Evolutionary conservation across 768 basidiomycete genomes (phyloP).

Genomic region (Boletus insuetus): DNA sequence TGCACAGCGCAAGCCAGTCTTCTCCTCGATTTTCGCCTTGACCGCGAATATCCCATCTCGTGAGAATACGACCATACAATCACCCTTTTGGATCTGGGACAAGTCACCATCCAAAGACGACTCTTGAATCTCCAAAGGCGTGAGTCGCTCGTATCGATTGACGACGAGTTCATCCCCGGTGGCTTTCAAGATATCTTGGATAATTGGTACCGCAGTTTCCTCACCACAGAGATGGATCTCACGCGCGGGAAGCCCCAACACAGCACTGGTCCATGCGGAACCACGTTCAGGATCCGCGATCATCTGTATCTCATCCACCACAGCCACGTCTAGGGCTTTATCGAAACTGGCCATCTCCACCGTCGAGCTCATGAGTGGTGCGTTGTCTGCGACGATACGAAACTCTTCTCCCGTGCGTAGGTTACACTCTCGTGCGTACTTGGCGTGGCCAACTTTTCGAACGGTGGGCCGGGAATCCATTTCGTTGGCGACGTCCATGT

Average conservation of each 20-base stretch:
- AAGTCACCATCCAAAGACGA: constrained; percentile 61
- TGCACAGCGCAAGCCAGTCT: constrained; percentile 78
- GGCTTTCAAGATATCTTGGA: constrained; percentile 61
- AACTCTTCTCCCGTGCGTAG: constrained; percentile 91
- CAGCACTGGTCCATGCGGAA: constrained; percentile 75
- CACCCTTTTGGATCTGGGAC: constrained; percentile 66
- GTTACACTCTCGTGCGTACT: constrained; percentile 69
- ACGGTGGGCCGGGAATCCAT: constrained; percentile 23
- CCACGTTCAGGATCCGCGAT: constrained; percentile 79
- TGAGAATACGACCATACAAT: constrained; percentile 89
- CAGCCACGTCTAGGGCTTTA: constrained; percentile 66
- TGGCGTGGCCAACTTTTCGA: constrained; percentile 40
- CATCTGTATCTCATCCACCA: constrained; percentile 98
- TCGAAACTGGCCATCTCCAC: constrained; percentile 80
- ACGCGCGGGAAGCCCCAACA: constrained; percentile 69
- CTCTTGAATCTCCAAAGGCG: constrained; percentile 73
- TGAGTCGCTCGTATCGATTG: constrained; percentile 82
- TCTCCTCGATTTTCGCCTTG: constrained; percentile 68
- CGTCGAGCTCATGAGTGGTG: constrained; percentile 74
- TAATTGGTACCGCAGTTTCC: constrained; percentile 83
- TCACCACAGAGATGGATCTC: constrained; percentile 97
- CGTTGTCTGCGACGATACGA: constrained; percentile 58
- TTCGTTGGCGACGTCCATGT: constrained; percentile 28
- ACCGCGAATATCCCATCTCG: constrained; percentile 71
- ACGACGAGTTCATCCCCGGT: constrained; percentile 83